phyloP scores from a whole-genome alignment of 805 yeast genomes.

The Candida berthetii region DNA sequence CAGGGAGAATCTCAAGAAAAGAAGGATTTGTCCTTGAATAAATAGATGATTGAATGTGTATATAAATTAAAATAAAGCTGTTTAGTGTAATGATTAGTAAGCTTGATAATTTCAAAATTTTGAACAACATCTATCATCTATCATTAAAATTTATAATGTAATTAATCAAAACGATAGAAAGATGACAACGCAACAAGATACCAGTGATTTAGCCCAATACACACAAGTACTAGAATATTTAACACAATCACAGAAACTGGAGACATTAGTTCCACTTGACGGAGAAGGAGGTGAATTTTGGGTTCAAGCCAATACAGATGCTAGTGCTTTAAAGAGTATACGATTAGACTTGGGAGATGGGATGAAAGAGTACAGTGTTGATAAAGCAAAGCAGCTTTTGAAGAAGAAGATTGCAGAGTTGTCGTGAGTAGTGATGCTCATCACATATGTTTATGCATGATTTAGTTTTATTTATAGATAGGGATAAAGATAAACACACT shows the following conservation, averaged over 20 bases:
- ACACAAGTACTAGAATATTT: background rate
- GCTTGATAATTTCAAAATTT: too few relatives aligned
- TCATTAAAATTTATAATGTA: too few relatives aligned
- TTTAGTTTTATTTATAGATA: too few relatives aligned
- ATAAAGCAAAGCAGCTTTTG: constrained; percentile 8
- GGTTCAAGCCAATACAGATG: constrained; percentile 8
- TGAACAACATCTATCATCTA: too few relatives aligned
- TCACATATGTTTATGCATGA: too few relatives aligned
- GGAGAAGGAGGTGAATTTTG: constrained; percentile 15
- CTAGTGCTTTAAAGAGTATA: constrained; percentile 5
- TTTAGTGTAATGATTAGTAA: too few relatives aligned
- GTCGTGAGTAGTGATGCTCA: background rate
- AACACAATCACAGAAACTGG: background rate
- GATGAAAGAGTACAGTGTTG: background rate
- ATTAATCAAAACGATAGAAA: too few relatives aligned
- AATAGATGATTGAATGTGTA: background rate
- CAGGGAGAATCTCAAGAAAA: background rate
- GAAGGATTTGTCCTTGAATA: background rate
- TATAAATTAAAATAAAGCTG: too few relatives aligned
- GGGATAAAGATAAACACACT: too few relatives aligned
- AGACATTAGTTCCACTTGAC: constrained; percentile 10
- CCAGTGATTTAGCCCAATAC: background rate
- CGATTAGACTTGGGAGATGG: constrained; percentile 10
- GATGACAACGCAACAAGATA: too few relatives aligned
- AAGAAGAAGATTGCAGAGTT: constrained; percentile 4